Percentiles rank a stretch among this genome's conserved stretches.
Conservation (phyloP, 768 basidiomycete genomes). For the Naematelia aurantialba region DNA sequence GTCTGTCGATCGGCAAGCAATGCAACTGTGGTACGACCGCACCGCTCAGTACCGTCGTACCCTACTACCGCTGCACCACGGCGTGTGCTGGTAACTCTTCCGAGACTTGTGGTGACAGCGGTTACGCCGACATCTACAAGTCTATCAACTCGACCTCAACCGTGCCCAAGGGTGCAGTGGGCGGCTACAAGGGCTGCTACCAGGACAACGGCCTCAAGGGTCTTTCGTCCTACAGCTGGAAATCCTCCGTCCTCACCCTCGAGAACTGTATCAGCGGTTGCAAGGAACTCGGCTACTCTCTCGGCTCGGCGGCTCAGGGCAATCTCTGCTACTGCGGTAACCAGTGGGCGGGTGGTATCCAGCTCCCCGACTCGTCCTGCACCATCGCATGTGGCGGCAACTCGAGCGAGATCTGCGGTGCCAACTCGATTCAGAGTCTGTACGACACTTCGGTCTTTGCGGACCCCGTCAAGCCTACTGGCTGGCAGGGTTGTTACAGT, state of each 20-base stretch:
- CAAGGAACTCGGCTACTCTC: neutral
- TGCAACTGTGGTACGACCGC: constrained; percentile 1
- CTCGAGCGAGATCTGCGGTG: neutral
- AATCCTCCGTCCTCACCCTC: neutral
- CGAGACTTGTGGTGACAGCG: constrained; percentile 3
- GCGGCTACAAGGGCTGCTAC: constrained; percentile 5
- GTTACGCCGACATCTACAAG: constrained; percentile 2
- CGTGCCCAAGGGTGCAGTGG: neutral
- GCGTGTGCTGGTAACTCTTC: constrained; percentile 32
- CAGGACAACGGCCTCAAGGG: neutral
- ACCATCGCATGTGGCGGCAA: constrained; percentile 16
- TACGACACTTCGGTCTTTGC: constrained; percentile 25
- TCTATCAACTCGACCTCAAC: neutral
- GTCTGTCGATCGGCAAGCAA: constrained; percentile 12
- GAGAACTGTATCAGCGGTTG: neutral
- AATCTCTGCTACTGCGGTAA: constrained; percentile 28
- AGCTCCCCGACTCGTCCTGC: constrained; percentile 26
- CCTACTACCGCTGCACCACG: constrained; percentile 16
- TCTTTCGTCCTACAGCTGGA: neutral
- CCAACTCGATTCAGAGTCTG: constrained; percentile 31
- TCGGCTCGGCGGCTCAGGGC: neutral
- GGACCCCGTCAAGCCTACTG: constrained; percentile 8
- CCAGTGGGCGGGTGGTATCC: constrained; percentile 25
- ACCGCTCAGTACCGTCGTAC: neutral
- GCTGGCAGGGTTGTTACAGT: constrained; percentile 7